Evolutionary conservation across 306 rosid species (phyloP), one percentile per base, ranked within the genome.

Genomic region (Glycine tomentella): DNA sequence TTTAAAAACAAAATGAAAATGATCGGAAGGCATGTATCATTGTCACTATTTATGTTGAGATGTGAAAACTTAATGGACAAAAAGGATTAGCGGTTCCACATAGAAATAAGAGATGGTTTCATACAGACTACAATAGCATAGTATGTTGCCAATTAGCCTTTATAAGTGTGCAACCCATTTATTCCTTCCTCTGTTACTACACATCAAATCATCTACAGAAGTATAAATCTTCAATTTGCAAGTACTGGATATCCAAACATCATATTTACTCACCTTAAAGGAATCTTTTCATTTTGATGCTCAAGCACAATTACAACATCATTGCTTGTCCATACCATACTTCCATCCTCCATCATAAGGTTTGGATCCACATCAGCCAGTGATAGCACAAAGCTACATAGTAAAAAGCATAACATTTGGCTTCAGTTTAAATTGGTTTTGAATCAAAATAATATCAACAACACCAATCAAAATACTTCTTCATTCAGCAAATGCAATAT

Each of bases 271-370:
- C 81, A 95, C 98, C 98, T 95, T 38, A 95, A 85, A 87, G 98
- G 92, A 77, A 95, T 93, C 79, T 90, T 88, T 53, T 87, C 90
- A 86, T 86, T 91, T 84, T 89, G 97, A 92, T 95, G 99, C 90
- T 95, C 98, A 56, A 95, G 94, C 71, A 95, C 98, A 85, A 95
- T 90, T 50, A 95, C 94, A 34, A 90, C 99, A 84, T 90, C 97
- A 70, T 91, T 95, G 87, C 92, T 90, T 58, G 98, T 92, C 97
- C 97, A 95, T 66, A 93, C 96, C 82, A 95, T 88, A 86, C 97
- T 93, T 80, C 90, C 98, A 55, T 92, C 97, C 84, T 95, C 99
- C 99, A 95, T 93, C 93, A 88, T 88, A 83, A 95, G 99, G 61
- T 82, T 81, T 80, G 94, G 84, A 84, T 95, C 99, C 83, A 95